These are phyloP conservation scores for Crinitomyces ghanaensis DNA, from an alignment of 805 yeast species.

Conservation along the genomic window DNA sequence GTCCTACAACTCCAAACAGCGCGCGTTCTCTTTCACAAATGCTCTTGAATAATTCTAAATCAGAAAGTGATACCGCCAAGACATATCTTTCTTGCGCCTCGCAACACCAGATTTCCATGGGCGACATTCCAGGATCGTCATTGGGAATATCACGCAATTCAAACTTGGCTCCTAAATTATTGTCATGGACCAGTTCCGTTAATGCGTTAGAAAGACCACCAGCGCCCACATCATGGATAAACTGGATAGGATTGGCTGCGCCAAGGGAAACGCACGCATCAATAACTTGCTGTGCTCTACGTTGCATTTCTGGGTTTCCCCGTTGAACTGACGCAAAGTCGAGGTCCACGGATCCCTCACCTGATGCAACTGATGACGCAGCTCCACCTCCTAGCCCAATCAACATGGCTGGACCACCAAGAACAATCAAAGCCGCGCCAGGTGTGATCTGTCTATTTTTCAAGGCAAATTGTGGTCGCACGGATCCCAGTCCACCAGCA, in stretches of 20 bases:
- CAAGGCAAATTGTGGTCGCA: slow-evolving; percentile 84
- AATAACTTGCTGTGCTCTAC: slow-evolving; percentile 97
- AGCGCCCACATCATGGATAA: slow-evolving; percentile 98
- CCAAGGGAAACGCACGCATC: slow-evolving; percentile 87
- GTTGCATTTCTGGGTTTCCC: slow-evolving; percentile 98
- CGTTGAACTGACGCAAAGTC: slow-evolving; percentile 99
- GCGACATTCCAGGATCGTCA: slow-evolving; percentile 96
- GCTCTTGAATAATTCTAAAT: slow-evolving; percentile 55
- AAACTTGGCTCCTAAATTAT: slow-evolving; percentile 86
- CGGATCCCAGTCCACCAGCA: slow-evolving; percentile 98
- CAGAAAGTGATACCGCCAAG: slow-evolving; percentile 74
- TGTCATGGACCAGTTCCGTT: slow-evolving; percentile 96
- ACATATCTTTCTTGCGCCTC: slow-evolving; percentile 99
- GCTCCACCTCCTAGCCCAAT: slow-evolving; percentile 99
- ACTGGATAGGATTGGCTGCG: slow-evolving; percentile 67
- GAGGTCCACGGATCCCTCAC: slow-evolving; percentile 90
- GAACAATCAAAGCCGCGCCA: slow-evolving; percentile 80
- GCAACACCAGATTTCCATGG: slow-evolving; percentile 99
- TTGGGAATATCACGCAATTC: slow-evolving; percentile 85
- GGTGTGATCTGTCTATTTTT: slow-evolving; percentile 84
- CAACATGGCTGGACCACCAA: slow-evolving; percentile 96
- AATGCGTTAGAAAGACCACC: slow-evolving; percentile 97
- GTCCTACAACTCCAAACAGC: slow-evolving; percentile 91
- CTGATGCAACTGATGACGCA: slow-evolving; percentile 92
- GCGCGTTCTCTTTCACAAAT: slow-evolving; percentile 94